phyloP scores from a whole-genome alignment of 2,329 filamentous ascomycete genomes.

The Ophiostoma sp. region DNA sequence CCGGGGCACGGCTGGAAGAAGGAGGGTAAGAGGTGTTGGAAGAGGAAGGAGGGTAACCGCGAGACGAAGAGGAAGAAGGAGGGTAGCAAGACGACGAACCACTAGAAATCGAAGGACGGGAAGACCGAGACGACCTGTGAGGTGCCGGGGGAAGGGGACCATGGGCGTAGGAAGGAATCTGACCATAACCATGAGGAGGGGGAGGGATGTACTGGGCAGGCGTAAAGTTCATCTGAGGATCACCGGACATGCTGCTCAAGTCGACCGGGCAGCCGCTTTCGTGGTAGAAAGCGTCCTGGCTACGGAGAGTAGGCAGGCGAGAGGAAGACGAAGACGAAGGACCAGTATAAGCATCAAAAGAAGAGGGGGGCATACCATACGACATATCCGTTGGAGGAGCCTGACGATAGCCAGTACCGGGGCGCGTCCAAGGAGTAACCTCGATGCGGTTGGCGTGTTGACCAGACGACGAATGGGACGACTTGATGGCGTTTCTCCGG shows the following conservation, averaged over 20 bases:
- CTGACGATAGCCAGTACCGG: not conserved
- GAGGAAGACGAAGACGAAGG: not conserved
- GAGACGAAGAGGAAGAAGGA: not conserved
- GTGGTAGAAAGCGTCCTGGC: not conserved
- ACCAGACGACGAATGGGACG: not conserved
- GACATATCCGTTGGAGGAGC: not conserved
- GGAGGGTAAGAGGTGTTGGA: not conserved
- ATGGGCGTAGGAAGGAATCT: not conserved
- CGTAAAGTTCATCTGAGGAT: not conserved
- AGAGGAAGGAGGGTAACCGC: not conserved
- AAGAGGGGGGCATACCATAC: not conserved
- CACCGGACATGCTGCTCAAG: not conserved
- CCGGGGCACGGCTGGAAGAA: not conserved
- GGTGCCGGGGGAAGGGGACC: not conserved
- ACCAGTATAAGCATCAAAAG: too few relatives aligned
- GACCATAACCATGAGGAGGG: not conserved
- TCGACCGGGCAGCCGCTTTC: not conserved
- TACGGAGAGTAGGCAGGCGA: not conserved
- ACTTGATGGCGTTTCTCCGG: not conserved
- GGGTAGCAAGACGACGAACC: not conserved
- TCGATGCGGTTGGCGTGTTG: not conserved
- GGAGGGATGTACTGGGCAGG: not conserved
- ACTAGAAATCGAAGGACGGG: not conserved
- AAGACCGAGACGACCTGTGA: not conserved
- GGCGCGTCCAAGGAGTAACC: not conserved